Evolutionary conservation across 352 stramenopile genomes (phyloP), one percentile per base, ranked within the genome.

Genomic region (Paralagenidium karlingii): DNA sequence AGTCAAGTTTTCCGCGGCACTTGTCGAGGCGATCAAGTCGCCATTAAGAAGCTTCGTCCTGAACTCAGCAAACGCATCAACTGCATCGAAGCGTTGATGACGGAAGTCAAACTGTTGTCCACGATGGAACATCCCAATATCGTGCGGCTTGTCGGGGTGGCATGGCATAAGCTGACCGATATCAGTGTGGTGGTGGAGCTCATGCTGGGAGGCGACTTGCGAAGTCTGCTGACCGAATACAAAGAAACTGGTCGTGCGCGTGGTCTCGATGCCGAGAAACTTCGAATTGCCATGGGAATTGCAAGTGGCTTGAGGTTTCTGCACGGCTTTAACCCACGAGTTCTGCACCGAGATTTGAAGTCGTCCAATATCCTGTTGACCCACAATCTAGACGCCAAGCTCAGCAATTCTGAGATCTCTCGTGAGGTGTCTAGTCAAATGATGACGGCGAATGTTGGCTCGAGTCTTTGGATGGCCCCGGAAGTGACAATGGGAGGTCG

Each of bases 311-410:
- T 96, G 81, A 75, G 87, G 52, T 96, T 94, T 48, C 55, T 95
- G 20, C 84, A 96, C 65, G 82, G 63, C 13, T 86, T 66, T 36
- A 85, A 64, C 38, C 79, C 82, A n/a, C 78, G 75, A 9, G 85
- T 96, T 49, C 61, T 96, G 11, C 84, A 95, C 39, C 79, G 78
- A 31, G 82, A 96, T 34, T 60, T 95, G 20, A 95, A 95, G 58
- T 84, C 69, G 8, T 68, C 90, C 20, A 96, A 96, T 45, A 39
- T 96, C 15, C 64, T 96, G 1, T 82, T 96, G 24, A 68, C 88
- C 50, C 63, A 74, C 7, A 68, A 93, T 45, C 90, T 80, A 73
- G 68, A 69, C 3, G 90, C 71, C 54, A 94, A 94, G 39, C 77
- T 96, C 10, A 85, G 67, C 3, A 82, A 95, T 42, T 93, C 94